Conservation (phyloP, 202 grass and related monocot species). For the Zizania palustris region DNA sequence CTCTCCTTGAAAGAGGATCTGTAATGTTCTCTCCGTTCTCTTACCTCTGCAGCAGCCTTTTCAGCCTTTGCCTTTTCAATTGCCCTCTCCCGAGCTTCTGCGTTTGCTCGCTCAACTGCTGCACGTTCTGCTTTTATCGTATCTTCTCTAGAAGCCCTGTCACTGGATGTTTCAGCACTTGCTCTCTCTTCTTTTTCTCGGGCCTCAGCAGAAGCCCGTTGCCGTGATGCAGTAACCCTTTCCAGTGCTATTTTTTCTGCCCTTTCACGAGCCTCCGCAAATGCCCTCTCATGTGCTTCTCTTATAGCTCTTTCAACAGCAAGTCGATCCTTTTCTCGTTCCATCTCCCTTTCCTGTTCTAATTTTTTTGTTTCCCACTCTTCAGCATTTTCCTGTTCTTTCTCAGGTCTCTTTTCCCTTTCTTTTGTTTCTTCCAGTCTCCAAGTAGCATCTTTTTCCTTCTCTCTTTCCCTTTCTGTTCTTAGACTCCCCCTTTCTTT, state of each 20-base stretch:
- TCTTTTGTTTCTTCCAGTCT: slow-evolving; percentile 64
- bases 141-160: slow-evolving; percentile 62
- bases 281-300: slow-evolving; percentile 68
- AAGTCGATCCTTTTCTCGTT: slow-evolving; percentile 68
- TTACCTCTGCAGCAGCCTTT: slow-evolving; percentile 66
- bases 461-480: slow-evolving; percentile 39
- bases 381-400: slow-evolving; percentile 49
- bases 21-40: slow-evolving; percentile 65
- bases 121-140: slow-evolving; percentile 83
- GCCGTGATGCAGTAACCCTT: slow-evolving; percentile 68
- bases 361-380: slow-evolving; percentile 54
- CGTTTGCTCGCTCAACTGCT: slow-evolving; percentile 84
- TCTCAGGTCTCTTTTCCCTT: slow-evolving; percentile 44
- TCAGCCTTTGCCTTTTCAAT: slow-evolving; percentile 85
- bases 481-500: slow-evolving; percentile 38
- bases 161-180: slow-evolving; percentile 43
- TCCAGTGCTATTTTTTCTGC: slow-evolving; percentile 78
- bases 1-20: slow-evolving; percentile 61
- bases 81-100: slow-evolving; percentile 85
- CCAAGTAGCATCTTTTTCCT: slow-evolving; percentile 39
- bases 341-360: slow-evolving; percentile 64
- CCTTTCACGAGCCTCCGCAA: slow-evolving; percentile 74
- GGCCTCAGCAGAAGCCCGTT: slow-evolving; percentile 69
- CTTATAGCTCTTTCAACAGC: slow-evolving; percentile 87
- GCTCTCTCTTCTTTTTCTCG: slow-evolving; percentile 70